Conservation (phyloP, 169 alveolate species). For the Plasmodium fragile region DNA sequence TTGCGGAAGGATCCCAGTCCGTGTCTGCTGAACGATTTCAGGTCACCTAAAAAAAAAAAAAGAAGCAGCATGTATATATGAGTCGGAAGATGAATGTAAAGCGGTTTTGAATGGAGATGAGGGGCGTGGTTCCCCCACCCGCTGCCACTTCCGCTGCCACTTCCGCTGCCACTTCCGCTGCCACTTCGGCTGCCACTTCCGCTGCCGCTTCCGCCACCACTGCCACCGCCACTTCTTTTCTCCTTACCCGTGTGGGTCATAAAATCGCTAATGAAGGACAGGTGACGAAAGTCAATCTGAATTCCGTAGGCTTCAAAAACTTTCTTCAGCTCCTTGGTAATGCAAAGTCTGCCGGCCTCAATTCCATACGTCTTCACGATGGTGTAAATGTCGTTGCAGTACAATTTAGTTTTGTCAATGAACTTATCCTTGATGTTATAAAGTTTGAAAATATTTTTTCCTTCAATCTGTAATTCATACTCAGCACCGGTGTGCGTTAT, state of each 20-base stretch:
- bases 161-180: too few relatives aligned
- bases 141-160: too few relatives aligned
- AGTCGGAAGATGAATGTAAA: not conserved
- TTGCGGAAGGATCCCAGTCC: constrained; percentile 38
- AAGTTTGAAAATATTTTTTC: constrained; percentile 90
- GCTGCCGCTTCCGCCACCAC: too few relatives aligned
- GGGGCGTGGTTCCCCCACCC: too few relatives aligned
- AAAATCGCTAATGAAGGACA: constrained; percentile 96
- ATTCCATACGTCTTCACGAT: constrained; percentile 96
- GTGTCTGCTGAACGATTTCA: constrained; percentile 50
- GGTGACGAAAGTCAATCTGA: constrained; percentile 96
- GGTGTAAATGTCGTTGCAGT: constrained; percentile 95
- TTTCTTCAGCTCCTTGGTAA: constrained; percentile 94
- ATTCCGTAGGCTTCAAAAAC: constrained; percentile 98
- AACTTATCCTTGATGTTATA: constrained; percentile 81
- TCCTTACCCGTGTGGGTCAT: constrained; percentile 95
- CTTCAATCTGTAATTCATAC: constrained; percentile 87
- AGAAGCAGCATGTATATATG: not conserved
- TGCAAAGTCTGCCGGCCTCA: constrained; percentile 98
- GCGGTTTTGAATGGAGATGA: too few relatives aligned
- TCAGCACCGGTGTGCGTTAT: constrained; percentile 78
- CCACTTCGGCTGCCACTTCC: too few relatives aligned
- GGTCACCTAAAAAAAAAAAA: constrained; percentile 26
- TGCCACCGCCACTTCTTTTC: too few relatives aligned
- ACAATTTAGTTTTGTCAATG: constrained; percentile 91